Evolutionary conservation across 1,284 basidiomycete species (phyloP), one percentile per base, ranked within the genome.

Genomic region (Anthracocystis walkeri): DNA sequence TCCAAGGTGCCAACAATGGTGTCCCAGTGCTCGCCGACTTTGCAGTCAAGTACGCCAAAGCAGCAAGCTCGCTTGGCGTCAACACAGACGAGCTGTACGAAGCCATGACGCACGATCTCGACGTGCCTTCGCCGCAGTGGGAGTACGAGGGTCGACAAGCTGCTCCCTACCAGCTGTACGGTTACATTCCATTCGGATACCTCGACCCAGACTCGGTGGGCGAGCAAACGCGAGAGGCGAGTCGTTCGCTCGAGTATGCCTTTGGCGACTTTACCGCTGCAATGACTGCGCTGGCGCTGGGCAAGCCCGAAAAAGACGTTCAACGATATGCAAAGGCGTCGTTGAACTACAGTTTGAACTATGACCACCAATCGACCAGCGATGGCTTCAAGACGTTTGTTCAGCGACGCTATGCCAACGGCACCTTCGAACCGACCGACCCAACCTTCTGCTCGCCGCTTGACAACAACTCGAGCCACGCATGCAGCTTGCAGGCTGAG

Each of bases 231-330:
- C 61, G 80, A n/a, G 78, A 80, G 53, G 67, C 66, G 7, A 78
- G 75, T 29, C 64, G 83, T 7, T 78, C 77, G 33, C 62, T 85
- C 45, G 82, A 86, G 73, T 86, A 86, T 41, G 71, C 82, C 1
- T 85, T 82, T 67, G 84, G 85, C 55, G 85, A 92, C 78, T 92
- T 92, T 45, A 75, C 73, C 3, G 74, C 78, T 11, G 68, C 75
- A 3, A 65, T 75, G 59, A 78, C 75, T 14, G 80, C 78, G 6
- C 51, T 56, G 25, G 64, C 67, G 12, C 61, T 78, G 18, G 64
- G 62, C 40, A 68, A 80, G 45, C 40, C 70, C 1, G 50, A 58
- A 4, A 69, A 48, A 1, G 70, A 66, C 12, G 27, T 75, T 2
- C 44, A 58, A 23, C 52, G 62, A 7, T 75, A 69, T 25, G 58